These are phyloP conservation scores for Sarcodon aspratus DNA, from an alignment of 768 basidiomycete genomes.

Conservation along the genomic window DNA sequence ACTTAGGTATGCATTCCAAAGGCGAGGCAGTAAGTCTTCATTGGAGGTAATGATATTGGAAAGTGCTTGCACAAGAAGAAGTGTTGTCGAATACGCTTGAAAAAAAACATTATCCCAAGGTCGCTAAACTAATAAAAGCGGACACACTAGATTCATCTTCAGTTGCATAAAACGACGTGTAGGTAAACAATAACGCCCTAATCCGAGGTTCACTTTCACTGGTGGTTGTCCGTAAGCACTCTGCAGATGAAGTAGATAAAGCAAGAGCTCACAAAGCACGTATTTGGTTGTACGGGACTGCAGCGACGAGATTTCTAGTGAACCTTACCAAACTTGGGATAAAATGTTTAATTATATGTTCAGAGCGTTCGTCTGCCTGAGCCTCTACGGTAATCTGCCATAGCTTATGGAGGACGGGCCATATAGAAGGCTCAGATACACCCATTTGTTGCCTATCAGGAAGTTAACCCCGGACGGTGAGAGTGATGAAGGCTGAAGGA, in stretches of 20 bases:
- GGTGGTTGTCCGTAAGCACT: neutral
- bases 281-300: slow-evolving; percentile 58
- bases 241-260: neutral
- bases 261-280: slow-evolving; percentile 52
- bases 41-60: slow-evolving; percentile 81
- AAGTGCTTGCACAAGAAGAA: slow-evolving; percentile 65
- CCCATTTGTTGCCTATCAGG: slow-evolving; percentile 24
- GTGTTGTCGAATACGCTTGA: slow-evolving; percentile 49
- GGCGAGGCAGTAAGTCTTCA: slow-evolving; percentile 35
- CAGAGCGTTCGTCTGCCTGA: slow-evolving; percentile 24
- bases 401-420: slow-evolving; percentile 39
- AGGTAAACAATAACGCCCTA: slow-evolving; percentile 52
- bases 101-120: neutral
- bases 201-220: slow-evolving; percentile 68
- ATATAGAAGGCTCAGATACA: slow-evolving; percentile 31
- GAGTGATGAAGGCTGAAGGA: neutral
- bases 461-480: neutral
- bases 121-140: neutral
- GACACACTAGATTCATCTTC: slow-evolving; percentile 44
- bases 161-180: slow-evolving; percentile 67
- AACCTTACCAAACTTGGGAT: slow-evolving; percentile 45
- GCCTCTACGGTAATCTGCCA: slow-evolving; percentile 31
- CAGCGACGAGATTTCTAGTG: slow-evolving; percentile 78
- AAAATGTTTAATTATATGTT: slow-evolving; percentile 21
- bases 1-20: slow-evolving; percentile 57